Evolutionary conservation across 2,329 filamentous ascomycete genomes (phyloP), one percentile per base, ranked within the genome.

Genomic region (Colletotrichum costaricense): DNA sequence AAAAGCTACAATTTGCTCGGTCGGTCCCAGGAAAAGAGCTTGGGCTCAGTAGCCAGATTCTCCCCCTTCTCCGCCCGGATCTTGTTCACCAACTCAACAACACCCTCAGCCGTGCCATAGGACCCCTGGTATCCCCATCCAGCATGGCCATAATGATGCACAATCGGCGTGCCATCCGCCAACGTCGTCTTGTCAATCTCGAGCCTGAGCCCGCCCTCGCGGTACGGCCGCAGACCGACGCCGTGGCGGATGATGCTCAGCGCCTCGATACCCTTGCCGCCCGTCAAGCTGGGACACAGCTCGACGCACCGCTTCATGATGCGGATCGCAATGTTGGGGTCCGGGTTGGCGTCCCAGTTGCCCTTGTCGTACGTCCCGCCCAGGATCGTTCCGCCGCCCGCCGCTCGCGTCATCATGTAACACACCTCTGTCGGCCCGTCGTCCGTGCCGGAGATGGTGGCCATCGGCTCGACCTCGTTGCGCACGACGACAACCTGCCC

Each of bases 341-440:
- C 95, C 1, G 93, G 91, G 76, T 92, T 88, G 49, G 91, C 89
- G 76, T 97, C 93, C 94, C 94, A 97, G 78, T 92, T 93, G 33
- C 91, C 88, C 77, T 93, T 90, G 80, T 95, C 92, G 78, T 97
- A 94, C 59, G 92, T 96, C 2, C 95, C 95, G n/a, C 95, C 95
- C 2, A 98, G 85, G 55, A 98, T 88, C 0, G 94, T 97, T 12
- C 95, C 95, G 24, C 95, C 95, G n/a, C 89, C 89, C 0, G 88
- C 88, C 1, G 95, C 94, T 33, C 95, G 89, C 78, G 91, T 91
- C 95, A 98, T 98, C 60, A 93, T 88, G 80, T 98, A 98, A 71
- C 90, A 85, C 5, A 92, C 85, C 82, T 98, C 95, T 42, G 93
- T 91, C 0, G 87, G 84, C 2, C 90, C 92, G 78, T 97, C 93